Percentiles rank a stretch among this genome's conserved stretches.
phyloP scores from a whole-genome alignment of 139 green algal species.

The Nannochloris sp. region DNA sequence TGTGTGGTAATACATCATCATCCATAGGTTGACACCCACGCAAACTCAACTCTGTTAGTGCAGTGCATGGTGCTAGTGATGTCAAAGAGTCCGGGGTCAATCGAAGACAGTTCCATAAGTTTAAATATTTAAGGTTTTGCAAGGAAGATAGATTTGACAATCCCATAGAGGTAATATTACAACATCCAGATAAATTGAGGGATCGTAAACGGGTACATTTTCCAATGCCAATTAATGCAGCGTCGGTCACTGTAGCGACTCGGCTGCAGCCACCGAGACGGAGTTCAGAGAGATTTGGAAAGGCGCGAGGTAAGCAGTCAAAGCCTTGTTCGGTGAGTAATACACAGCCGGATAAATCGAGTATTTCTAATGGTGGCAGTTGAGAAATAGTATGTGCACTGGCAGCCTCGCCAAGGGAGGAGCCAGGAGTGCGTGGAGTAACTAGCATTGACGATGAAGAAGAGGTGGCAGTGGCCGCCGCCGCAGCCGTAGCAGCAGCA shows the following conservation, averaged over 20 bases:
- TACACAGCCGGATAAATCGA: slow-evolving; percentile 29
- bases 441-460: background rate
- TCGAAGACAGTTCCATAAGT: slow-evolving; percentile 42
- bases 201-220: slow-evolving; percentile 1
- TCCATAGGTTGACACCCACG: slow-evolving; percentile 37
- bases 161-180: slow-evolving; percentile 24
- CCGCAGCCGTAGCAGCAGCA: background rate
- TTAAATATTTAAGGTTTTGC: slow-evolving; percentile 13
- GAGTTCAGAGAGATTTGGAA: slow-evolving; percentile 16
- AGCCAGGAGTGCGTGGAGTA: too few relatives aligned
- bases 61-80: background rate
- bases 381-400: background rate
- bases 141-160: slow-evolving; percentile 13
- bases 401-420: too few relatives aligned
- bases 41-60: slow-evolving; percentile 26
- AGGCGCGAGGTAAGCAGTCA: background rate
- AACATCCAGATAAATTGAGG: slow-evolving; percentile 35
- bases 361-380: slow-evolving; percentile 2
- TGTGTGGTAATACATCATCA: slow-evolving; percentile 11
- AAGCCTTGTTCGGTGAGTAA: slow-evolving; percentile 21
- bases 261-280: slow-evolving; percentile 29
- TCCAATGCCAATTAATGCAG: slow-evolving; percentile 4
- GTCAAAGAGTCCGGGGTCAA: slow-evolving; percentile 13
- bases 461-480: background rate
- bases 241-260: slow-evolving; percentile 34